Conservation (phyloP, 768 basidiomycete species). For the Trametes coccinea region DNA sequence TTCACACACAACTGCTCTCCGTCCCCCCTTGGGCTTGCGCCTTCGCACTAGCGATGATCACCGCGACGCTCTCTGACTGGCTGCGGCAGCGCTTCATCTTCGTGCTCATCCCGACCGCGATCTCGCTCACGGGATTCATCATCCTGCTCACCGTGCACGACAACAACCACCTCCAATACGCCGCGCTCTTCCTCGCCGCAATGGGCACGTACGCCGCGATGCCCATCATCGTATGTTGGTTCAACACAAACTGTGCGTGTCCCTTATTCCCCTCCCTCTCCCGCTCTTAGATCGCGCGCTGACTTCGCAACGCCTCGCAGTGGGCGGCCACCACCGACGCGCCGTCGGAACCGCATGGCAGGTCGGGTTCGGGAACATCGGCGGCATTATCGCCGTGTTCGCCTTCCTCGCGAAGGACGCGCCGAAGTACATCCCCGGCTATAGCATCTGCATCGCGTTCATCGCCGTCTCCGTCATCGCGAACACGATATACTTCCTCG, state of each 20-base stretch:
- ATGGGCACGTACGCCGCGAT: conserved; percentile 29
- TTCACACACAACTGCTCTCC: conserved; percentile 32
- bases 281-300: background rate
- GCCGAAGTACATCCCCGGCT: conserved; percentile 29
- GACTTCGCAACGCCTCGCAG: conserved; percentile 7
- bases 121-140: conserved; percentile 26
- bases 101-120: conserved; percentile 21
- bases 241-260: conserved; percentile 27
- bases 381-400: conserved; percentile 32
- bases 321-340: conserved; percentile 29
- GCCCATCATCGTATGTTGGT: conserved; percentile 30
- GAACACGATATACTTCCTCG: conserved; percentile 26
- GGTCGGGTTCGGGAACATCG: conserved; percentile 33
- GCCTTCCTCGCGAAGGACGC: conserved; percentile 33
- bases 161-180: conserved; percentile 26
- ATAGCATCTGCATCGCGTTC: conserved; percentile 31
- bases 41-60: conserved; percentile 27
- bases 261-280: background rate
- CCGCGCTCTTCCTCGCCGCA: conserved; percentile 26
- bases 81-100: conserved; percentile 27
- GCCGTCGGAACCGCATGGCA: conserved; percentile 32
- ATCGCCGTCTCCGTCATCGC: conserved; percentile 27
- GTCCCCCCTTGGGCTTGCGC: conserved; percentile 34
- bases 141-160: conserved; percentile 27
- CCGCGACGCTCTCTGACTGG: conserved; percentile 26